These are phyloP conservation scores for Leishmania aethiopica DNA, from an alignment of 208 protist genomes.

Conservation along the genomic window DNA sequence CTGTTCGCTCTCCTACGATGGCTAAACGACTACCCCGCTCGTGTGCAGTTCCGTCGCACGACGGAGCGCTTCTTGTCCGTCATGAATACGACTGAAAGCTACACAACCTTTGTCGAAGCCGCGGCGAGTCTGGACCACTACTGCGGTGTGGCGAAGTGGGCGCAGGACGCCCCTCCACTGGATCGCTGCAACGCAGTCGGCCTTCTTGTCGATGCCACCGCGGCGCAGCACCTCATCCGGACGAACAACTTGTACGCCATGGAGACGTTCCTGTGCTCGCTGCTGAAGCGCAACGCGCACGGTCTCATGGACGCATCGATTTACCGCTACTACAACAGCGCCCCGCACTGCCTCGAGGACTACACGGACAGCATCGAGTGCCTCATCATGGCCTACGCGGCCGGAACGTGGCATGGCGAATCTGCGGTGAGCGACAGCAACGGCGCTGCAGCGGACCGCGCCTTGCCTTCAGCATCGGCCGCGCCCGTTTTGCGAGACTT, in stretches of 20 bases:
- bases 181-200: slow-evolving; percentile 37
- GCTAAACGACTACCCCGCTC: slow-evolving; percentile 34
- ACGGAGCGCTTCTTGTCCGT: slow-evolving; percentile 50
- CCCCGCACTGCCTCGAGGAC: slow-evolving; percentile 51
- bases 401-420: slow-evolving; percentile 5
- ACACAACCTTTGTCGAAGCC: slow-evolving; percentile 40
- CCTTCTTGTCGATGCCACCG: slow-evolving; percentile 38
- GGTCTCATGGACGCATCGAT: slow-evolving; percentile 50
- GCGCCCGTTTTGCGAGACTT: background rate
- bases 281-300: slow-evolving; percentile 53
- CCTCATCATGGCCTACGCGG: slow-evolving; percentile 44
- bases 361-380: slow-evolving; percentile 39
- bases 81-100: slow-evolving; percentile 59
- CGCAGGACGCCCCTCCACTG: slow-evolving; percentile 26
- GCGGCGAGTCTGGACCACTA: slow-evolving; percentile 44
- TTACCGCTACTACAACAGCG: slow-evolving; percentile 51
- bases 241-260: slow-evolving; percentile 33
- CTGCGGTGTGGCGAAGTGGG: slow-evolving; percentile 48
- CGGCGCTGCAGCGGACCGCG: background rate
- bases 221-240: slow-evolving; percentile 30
- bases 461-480: background rate
- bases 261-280: slow-evolving; percentile 41
- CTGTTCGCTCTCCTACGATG: slow-evolving; percentile 18
- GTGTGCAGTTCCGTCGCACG: slow-evolving; percentile 42
- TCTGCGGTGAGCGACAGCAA: background rate